Base-by-base conservation (phyloP, 257 asterid species). In the Salvia miltiorrhiza region DNA sequence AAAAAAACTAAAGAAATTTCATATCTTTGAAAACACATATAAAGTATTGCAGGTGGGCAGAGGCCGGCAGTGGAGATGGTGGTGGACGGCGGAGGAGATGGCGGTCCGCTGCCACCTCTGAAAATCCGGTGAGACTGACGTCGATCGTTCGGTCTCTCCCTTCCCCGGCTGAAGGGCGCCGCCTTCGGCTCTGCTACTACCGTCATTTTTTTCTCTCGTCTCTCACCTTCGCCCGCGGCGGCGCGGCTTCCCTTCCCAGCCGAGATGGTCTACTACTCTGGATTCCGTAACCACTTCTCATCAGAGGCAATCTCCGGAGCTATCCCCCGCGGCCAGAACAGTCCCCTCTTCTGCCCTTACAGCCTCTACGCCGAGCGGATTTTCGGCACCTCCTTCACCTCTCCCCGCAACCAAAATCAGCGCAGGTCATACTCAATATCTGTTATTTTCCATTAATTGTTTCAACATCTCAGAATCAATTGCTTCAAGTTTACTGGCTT, bases 301-400 rank as follows among this genome's bases (percentile, higher is more conserved):
- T 84, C 97, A 68, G 99, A 93, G 85, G 95, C 97, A 20, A 78
- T 93, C 69, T 81, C 79, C 73, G 97, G 96, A 74, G 89, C 96
- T 68, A 79, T 93, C 20, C 99, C 99, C 5, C 85, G 63, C 11
- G 87, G 83, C 32, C 99, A 93, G 80, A 93, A 93, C 76, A 93
- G 81, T 52, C 99, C 99, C 47, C 90, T 90, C 37, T 57, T 80
- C 43, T 90, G 97, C 70, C 97, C 99, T 12, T 76, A 76, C 67
- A 95, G 95, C 33, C 99, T 90, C 70, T 93, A 93, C 69, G 97
- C 99, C 32, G 99, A 93, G 73, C 99, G 90, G 81, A 82, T 93
- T 71, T 93, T 97, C 63, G 99, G 99, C 74, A 81, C 99, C 71
- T 88, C 99, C 48, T 93, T 93, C 83, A 93, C 99, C 72, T 83